A percentile compares a stretch with the other conserved stretches of the same genome.
Evolutionary conservation across 169 alveolate genomes (phyloP).

Genomic region (Blepharisma undulans): DNA sequence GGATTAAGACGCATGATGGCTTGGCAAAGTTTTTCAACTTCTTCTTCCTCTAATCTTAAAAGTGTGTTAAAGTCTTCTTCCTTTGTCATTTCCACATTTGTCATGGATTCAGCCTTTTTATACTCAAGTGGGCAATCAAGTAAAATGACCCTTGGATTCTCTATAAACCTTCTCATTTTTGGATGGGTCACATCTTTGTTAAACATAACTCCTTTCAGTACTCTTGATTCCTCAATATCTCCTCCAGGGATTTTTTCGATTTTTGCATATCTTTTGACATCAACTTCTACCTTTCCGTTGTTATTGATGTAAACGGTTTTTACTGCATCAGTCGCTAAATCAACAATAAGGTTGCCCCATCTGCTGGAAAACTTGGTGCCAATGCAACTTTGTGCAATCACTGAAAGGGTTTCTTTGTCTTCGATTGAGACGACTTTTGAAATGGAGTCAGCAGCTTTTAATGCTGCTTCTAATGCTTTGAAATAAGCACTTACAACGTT

Average conservation of each 20-base stretch:
- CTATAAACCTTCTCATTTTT: conserved; percentile 94
- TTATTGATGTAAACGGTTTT: conserved; percentile 82
- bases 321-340: conserved; percentile 94
- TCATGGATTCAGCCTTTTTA: conserved; percentile 97
- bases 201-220: conserved; percentile 96
- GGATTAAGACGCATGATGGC: conserved; percentile 94
- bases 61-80: conserved; percentile 95
- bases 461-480: conserved; percentile 93
- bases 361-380: conserved; percentile 94
- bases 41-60: conserved; percentile 95
- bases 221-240: conserved; percentile 92
- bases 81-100: conserved; percentile 96
- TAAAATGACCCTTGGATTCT: conserved; percentile 95
- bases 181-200: conserved; percentile 98
- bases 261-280: conserved; percentile 95
- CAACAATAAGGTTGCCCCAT: conserved; percentile 93
- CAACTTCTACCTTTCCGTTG: conserved; percentile 89
- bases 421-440: conserved; percentile 88
- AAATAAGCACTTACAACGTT: conserved; percentile 93
- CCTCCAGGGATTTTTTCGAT: conserved; percentile 99
- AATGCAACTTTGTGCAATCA: conserved; percentile 72
- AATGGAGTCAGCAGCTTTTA: conserved; percentile 85
- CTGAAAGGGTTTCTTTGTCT: conserved; percentile 83
- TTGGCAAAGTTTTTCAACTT: conserved; percentile 95
- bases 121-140: conserved; percentile 98